phyloP scores from a whole-genome alignment of 805 yeast species.

The Teunomyces tritomae region DNA sequence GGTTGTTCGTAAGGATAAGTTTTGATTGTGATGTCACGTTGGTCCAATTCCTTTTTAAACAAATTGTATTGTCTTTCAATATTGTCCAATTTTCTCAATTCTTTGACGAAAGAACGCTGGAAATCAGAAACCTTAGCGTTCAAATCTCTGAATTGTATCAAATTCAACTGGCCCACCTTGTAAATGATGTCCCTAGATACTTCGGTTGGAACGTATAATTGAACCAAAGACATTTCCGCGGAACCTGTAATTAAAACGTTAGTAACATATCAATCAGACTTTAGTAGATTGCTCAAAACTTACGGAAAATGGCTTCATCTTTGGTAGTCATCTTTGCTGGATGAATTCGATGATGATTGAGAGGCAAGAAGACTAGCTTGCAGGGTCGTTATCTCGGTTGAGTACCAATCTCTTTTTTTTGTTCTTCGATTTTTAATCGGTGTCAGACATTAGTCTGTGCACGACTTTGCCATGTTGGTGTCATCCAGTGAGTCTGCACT shows the following conservation, averaged over 20 bases:
- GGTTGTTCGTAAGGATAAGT: constrained; percentile 34
- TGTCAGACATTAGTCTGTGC: not conserved
- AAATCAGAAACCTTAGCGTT: constrained; percentile 77
- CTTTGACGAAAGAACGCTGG: constrained; percentile 88
- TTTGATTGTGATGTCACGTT: constrained; percentile 42
- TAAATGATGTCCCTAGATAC: constrained; percentile 83
- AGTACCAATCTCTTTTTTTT: not conserved
- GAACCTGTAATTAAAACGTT: constrained; percentile 49
- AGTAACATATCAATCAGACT: constrained; percentile 2
- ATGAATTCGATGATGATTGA: not conserved
- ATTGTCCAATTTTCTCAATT: constrained; percentile 78
- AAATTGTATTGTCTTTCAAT: constrained; percentile 72
- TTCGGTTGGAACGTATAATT: constrained; percentile 88
- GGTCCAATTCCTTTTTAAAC: constrained; percentile 47
- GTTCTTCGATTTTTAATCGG: not conserved
- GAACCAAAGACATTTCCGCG: constrained; percentile 95
- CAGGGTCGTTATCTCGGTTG: not conserved
- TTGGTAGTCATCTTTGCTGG: constrained; percentile 24
- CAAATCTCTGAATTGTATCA: constrained; percentile 81
- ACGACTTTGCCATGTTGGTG: not conserved
- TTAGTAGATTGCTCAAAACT: constrained; percentile 14
- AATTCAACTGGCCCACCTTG: constrained; percentile 80
- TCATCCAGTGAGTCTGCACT: too few species aligned
- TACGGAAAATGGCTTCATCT: constrained; percentile 49
- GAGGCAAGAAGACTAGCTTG: not conserved